Percentiles rank a stretch among this genome's conserved stretches.
These are phyloP conservation scores for Austroboletus festivus DNA, from an alignment of 768 basidiomycete genomes.

Conservation along the genomic window DNA sequence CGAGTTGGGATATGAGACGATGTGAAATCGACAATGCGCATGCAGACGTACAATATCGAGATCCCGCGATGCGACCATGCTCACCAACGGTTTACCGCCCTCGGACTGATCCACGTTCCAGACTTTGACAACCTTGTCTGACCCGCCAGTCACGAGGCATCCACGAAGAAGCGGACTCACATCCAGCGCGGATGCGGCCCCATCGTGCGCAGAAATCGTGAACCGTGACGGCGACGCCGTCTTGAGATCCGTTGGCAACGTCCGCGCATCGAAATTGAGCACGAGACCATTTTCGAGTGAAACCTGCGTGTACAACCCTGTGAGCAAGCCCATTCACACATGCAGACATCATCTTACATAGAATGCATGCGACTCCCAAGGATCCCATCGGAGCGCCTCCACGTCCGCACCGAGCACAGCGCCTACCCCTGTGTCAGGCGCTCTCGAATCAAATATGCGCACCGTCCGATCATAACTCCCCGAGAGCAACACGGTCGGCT, in stretches of 20 bases:
- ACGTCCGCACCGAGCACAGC: slow-evolving; percentile 88
- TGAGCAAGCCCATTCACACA: too few species aligned
- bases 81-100: slow-evolving; percentile 68
- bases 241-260: slow-evolving; percentile 67
- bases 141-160: slow-evolving; percentile 90
- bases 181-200: slow-evolving; percentile 84
- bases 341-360: slow-evolving; percentile 61
- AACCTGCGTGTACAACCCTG: too few species aligned
- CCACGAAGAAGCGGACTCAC: slow-evolving; percentile 88
- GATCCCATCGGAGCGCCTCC: slow-evolving; percentile 93
- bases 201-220: slow-evolving; percentile 92
- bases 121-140: slow-evolving; percentile 92
- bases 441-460: slow-evolving; percentile 88
- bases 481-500: slow-evolving; percentile 87
- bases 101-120: slow-evolving; percentile 84
- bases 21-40: neutral
- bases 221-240: slow-evolving; percentile 70
- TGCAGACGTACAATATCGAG: slow-evolving; percentile 73
- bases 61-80: slow-evolving; percentile 82
- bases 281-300: slow-evolving; percentile 94
- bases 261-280: slow-evolving; percentile 87
- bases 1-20: slow-evolving; percentile 1
- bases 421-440: slow-evolving; percentile 80
- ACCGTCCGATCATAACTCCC: slow-evolving; percentile 95
- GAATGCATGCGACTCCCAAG: slow-evolving; percentile 85